phyloP scores from a whole-genome alignment of 2,329 filamentous ascomycete genomes.

The Monilinia aucupariae region DNA sequence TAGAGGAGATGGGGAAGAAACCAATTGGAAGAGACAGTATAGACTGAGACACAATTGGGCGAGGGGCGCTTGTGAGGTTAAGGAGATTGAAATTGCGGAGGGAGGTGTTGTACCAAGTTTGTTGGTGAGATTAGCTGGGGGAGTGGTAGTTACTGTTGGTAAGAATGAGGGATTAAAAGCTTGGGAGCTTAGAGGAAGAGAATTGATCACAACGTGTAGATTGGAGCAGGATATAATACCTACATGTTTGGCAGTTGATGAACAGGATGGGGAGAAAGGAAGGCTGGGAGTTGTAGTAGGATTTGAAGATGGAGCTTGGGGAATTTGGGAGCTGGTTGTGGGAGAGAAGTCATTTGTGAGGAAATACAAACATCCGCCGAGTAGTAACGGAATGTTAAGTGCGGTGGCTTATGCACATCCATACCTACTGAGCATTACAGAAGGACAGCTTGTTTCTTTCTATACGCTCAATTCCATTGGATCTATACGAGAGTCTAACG shows the following conservation, averaged over 20 bases:
- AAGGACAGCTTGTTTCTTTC: conserved; percentile 66
- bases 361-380: conserved; percentile 27
- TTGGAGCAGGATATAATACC: conserved; percentile 42
- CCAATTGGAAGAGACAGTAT: conserved; percentile 85
- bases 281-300: conserved; percentile 60
- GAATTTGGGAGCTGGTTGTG: conserved; percentile 58
- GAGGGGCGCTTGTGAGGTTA: conserved; percentile 71
- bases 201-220: conserved; percentile 49
- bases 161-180: conserved; percentile 63
- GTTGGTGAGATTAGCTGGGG: conserved; percentile 71
- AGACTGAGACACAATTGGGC: conserved; percentile 89
- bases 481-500: not conserved
- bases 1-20: conserved; percentile 36
- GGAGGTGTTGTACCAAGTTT: conserved; percentile 45
- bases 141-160: conserved; percentile 74
- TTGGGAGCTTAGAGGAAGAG: conserved; percentile 66
- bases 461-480: conserved; percentile 46
- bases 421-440: conserved; percentile 74
- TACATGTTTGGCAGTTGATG: conserved; percentile 62
- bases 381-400: conserved; percentile 46
- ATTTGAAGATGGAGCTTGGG: conserved; percentile 66
- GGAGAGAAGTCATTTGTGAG: conserved; percentile 31
- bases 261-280: conserved; percentile 40
- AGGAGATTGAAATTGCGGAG: conserved; percentile 56
- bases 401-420: conserved; percentile 68